Evolutionary conservation across 139 green algal species (phyloP), one percentile per base, ranked within the genome.

Genomic region (Closterium sp.): DNA sequence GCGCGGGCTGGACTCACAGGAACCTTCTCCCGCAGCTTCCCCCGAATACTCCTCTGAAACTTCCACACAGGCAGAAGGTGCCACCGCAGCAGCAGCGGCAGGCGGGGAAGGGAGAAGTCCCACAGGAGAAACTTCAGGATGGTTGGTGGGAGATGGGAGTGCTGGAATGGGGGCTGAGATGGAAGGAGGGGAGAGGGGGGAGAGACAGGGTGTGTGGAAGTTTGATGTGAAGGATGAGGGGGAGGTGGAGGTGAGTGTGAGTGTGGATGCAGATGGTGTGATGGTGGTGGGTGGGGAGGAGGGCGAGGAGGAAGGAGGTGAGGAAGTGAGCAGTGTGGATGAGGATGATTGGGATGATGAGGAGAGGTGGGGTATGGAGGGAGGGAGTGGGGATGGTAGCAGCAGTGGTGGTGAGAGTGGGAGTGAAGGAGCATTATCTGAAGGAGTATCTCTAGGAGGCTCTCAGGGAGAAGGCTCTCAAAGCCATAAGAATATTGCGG

Each of bases 221-320:
- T 87, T 87, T 87, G 85, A 87, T 32, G 85, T 30, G 85, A 27
- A 31, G n/a, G 85, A 87, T 30, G 85, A 31, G 85, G n/a, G n/a
- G 19, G 85, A 87, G 85, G 28, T 31, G 28, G 85, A 87, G 85
- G 85, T 38, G n/a, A 31, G n/a, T 90, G 10, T 62, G 28, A n/a
- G 62, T 17, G 86, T 89, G 31, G 31, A 89, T 34, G 31, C 31
- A 24, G 31, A 89, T 85, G 31, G 31, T 0, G 19, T 85, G 31
- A 70, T 89, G 31, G 31, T 34, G 31, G 86, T 34, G 17, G 88
- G 70, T 29, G 30, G n/a, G 30, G 88, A 90, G 88, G 88, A 86
- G 13, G 88, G 88, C 29, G 88, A 90, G 29, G 88, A 86, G 28
- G 88, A 90, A 85, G 88, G 21, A 17, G 88, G 1, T 9, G 88